These are phyloP conservation scores for Catharanthus roseus DNA, from an alignment of 257 asterid genomes.

Conservation along the genomic window DNA sequence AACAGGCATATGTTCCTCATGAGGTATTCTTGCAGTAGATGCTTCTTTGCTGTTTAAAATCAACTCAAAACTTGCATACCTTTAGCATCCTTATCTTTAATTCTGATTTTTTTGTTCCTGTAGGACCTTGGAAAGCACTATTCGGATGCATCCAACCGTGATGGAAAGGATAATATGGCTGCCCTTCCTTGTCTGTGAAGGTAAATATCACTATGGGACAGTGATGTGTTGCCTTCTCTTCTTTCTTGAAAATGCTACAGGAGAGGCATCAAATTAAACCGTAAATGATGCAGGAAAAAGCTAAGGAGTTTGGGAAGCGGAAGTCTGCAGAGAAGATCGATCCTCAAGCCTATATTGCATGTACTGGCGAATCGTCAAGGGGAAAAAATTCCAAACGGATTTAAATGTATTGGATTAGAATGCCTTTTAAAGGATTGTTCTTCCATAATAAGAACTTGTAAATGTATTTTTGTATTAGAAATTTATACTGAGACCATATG, in stretches of 20 bases:
- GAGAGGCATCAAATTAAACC: background rate
- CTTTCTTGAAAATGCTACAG: background rate
- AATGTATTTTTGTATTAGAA: background rate
- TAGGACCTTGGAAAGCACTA: conserved; percentile 54
- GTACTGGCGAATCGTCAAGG: conserved; percentile 26
- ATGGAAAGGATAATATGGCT: conserved; percentile 45
- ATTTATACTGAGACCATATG: background rate
- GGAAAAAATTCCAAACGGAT: conserved; percentile 46
- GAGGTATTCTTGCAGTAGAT: conserved; percentile 42
- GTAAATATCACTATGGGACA: conserved; percentile 26
- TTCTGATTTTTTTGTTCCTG: conserved; percentile 10
- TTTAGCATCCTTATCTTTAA: background rate
- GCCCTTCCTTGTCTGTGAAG: conserved; percentile 59
- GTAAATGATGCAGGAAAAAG: conserved; percentile 50
- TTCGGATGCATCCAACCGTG: conserved; percentile 21
- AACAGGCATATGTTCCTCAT: conserved; percentile 80
- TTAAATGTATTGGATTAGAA: background rate
- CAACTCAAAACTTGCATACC: background rate
- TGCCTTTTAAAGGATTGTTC: background rate
- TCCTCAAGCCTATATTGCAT: conserved; percentile 54
- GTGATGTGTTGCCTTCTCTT: background rate
- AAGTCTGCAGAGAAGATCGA: conserved; percentile 59
- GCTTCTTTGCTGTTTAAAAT: conserved; percentile 1
- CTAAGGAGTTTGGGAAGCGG: conserved; percentile 53
- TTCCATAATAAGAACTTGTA: background rate